Conservation (phyloP, 139 green algal genomes). For the Chlamydomonas asymmetrica region DNA sequence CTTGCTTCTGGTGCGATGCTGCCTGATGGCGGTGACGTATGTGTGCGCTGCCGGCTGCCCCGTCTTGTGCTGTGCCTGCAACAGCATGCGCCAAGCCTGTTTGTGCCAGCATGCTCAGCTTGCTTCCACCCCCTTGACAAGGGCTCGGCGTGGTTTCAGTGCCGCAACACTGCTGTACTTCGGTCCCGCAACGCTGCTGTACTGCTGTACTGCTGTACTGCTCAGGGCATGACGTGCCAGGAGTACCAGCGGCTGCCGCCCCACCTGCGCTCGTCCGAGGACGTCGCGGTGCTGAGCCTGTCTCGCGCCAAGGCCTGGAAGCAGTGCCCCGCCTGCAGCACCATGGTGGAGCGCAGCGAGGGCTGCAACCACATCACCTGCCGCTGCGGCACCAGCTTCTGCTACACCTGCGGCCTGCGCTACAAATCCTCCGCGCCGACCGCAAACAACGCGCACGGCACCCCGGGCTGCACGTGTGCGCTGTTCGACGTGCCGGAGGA, state of each 20-base stretch:
- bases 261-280: constrained; percentile 42
- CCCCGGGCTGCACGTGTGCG: constrained; percentile 24
- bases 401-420: constrained; percentile 46
- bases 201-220: neutral
- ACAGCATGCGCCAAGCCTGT: no score
- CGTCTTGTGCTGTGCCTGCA: neutral
- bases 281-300: constrained; percentile 46
- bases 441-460: constrained; percentile 43
- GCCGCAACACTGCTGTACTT: neutral
- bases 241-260: constrained; percentile 53
- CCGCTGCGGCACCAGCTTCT: constrained; percentile 49
- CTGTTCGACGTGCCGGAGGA: constrained; percentile 42
- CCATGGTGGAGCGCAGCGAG: constrained; percentile 49
- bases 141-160: no score
- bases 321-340: constrained; percentile 47
- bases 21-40: neutral
- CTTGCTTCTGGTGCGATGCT: neutral
- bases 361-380: constrained; percentile 61
- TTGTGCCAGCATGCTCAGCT: no score
- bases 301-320: constrained; percentile 32
- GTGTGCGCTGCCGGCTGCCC: neutral
- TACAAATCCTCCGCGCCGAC: constrained; percentile 28
- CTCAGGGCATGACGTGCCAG: constrained; percentile 44
- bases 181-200: neutral
- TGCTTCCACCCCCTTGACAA: no score